These are phyloP conservation scores for Nothopassalora personata DNA, from an alignment of 2,329 filamentous ascomycete species.

Conservation along the genomic window DNA sequence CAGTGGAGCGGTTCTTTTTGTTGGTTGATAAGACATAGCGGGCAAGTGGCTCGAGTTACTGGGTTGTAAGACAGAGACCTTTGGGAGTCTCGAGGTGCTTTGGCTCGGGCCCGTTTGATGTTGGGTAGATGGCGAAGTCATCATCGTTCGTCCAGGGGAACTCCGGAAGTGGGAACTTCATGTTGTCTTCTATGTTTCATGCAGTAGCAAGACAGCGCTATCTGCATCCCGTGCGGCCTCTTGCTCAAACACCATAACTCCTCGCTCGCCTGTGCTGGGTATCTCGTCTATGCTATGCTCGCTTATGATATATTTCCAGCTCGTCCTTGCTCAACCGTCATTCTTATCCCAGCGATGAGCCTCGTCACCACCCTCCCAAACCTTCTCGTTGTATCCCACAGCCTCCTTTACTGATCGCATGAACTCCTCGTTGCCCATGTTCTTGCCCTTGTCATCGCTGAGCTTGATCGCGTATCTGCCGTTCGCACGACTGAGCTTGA, in stretches of 20 bases:
- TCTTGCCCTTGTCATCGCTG: slow-evolving; percentile 82
- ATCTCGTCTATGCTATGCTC: slow-evolving; percentile 9
- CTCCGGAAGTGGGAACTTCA: neutral
- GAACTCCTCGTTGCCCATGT: slow-evolving; percentile 77
- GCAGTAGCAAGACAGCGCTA: neutral
- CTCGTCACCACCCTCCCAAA: slow-evolving; percentile 81
- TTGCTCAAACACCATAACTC: neutral
- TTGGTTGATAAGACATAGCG: too few species aligned
- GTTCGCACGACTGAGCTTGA: slow-evolving; percentile 83
- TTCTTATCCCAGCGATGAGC: slow-evolving; percentile 67
- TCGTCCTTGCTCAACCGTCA: slow-evolving; percentile 1
- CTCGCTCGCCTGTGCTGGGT: slow-evolving; percentile 2
- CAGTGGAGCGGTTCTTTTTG: too few species aligned
- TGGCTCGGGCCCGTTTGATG: too few species aligned
- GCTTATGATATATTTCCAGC: neutral
- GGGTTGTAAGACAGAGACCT: too few species aligned
- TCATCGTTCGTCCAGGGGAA: too few species aligned
- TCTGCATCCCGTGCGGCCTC: neutral
- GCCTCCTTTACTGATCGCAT: slow-evolving; percentile 78
- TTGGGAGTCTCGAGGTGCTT: too few species aligned
- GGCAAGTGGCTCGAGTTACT: too few species aligned
- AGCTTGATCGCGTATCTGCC: slow-evolving; percentile 87
- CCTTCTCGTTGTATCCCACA: slow-evolving; percentile 78
- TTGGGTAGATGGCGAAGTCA: too few species aligned
- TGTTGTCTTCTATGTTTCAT: neutral